These are phyloP conservation scores for Hypoxylon rickii DNA, from an alignment of 495 filamentous ascomycete species.

Conservation along the genomic window DNA sequence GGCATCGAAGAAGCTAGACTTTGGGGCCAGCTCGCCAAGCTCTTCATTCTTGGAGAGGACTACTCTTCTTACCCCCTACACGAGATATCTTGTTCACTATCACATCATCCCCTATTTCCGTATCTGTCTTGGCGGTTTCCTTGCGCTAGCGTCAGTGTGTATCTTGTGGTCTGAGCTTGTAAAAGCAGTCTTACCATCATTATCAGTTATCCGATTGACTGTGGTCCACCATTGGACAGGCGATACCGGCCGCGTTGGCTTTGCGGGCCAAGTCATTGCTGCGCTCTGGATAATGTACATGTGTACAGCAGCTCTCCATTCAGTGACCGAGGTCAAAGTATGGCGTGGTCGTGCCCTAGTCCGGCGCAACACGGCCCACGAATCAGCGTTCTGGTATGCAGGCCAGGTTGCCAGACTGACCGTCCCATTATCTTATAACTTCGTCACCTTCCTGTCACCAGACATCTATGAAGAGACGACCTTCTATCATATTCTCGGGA, in stretches of 20 bases:
- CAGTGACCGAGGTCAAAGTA: constrained; percentile 85
- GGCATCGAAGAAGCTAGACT: constrained; percentile 78
- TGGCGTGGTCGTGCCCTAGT: constrained; percentile 95
- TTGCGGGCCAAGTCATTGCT: constrained; percentile 82
- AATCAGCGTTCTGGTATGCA: constrained; percentile 94
- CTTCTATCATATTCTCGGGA: constrained; percentile 86
- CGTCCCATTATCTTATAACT: constrained; percentile 93
- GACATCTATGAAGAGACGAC: constrained; percentile 69
- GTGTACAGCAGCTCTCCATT: constrained; percentile 78
- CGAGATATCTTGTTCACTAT: constrained; percentile 76
- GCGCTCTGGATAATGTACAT: constrained; percentile 93
- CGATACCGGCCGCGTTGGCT: constrained; percentile 70
- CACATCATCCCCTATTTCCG: constrained; percentile 68
- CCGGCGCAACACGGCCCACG: constrained; percentile 83
- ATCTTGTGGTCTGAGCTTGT: constrained; percentile 93
- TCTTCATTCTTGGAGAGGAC: constrained; percentile 58
- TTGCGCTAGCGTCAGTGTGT: constrained; percentile 74
- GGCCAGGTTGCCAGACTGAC: constrained; percentile 86
- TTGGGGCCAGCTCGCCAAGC: constrained; percentile 61
- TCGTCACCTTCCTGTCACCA: constrained; percentile 81
- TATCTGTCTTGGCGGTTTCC: constrained; percentile 63
- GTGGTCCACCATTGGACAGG: constrained; percentile 76
- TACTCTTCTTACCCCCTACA: constrained; percentile 78
- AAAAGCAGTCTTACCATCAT: constrained; percentile 71
- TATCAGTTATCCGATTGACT: constrained; percentile 83